Evolutionary conservation across 306 rosid genomes (phyloP).

Genomic region (Cyamopsis tetragonoloba): DNA sequence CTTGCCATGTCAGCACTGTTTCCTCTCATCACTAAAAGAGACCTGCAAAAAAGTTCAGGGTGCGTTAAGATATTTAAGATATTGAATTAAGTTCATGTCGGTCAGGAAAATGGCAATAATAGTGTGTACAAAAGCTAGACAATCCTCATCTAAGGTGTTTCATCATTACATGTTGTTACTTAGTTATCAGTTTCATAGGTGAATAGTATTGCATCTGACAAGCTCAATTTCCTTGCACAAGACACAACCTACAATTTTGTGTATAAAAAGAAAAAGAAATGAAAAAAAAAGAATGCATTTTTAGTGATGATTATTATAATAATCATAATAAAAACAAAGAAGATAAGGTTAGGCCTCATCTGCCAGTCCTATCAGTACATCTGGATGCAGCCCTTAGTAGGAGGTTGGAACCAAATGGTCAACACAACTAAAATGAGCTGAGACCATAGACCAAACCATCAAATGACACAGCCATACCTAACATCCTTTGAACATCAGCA

Average conservation of each 20-base stretch:
- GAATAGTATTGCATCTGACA: background rate
- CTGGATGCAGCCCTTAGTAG: background rate
- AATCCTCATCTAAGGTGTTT: background rate
- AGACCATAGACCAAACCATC: background rate
- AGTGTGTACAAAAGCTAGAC: too few species aligned
- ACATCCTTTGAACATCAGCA: background rate
- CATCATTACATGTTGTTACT: background rate
- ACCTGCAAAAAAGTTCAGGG: constrained; percentile 67
- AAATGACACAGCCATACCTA: background rate
- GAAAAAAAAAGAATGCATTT: background rate
- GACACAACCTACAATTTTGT: background rate
- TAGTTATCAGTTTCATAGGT: background rate
- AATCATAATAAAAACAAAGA: background rate
- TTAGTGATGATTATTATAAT: background rate
- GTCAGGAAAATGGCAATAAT: too few species aligned
- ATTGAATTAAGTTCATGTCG: too few species aligned
- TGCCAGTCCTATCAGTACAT: background rate
- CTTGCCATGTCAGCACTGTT: constrained; percentile 96
- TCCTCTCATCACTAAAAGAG: constrained; percentile 94
- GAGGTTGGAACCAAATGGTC: background rate
- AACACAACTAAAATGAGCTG: background rate
- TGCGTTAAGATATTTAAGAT: too few species aligned
- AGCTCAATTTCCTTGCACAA: constrained; percentile 8
- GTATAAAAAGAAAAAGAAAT: background rate
- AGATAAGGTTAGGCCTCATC: background rate